Evolutionary conservation across 176 grass and related monocot genomes (phyloP).

Genomic region (Secale cereale): DNA sequence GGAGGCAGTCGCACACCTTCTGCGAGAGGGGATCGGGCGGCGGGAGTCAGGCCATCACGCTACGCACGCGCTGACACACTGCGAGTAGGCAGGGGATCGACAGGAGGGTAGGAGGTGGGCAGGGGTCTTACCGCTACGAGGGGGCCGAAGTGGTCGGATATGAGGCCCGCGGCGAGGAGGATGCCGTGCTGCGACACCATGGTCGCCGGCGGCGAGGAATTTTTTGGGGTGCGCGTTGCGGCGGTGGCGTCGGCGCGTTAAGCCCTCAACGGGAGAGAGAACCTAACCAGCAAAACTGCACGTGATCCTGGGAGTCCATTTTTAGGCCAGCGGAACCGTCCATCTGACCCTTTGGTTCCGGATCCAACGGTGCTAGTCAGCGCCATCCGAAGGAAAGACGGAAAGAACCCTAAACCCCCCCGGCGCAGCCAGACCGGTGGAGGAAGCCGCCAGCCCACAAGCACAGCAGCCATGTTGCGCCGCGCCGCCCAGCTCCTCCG

Average conservation of each 20-base stretch:
- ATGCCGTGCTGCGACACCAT: constrained; percentile 63
- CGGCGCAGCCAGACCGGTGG: background rate
- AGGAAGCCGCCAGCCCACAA: background rate
- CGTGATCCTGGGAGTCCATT: too few species aligned
- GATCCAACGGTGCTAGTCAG: too few species aligned
- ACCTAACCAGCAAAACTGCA: too few species aligned
- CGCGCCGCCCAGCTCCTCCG: constrained; percentile 41
- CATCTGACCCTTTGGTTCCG: too few species aligned
- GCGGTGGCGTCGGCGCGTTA: too few species aligned
- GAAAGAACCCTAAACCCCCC: constrained; percentile 10
- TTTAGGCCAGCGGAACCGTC: too few species aligned
- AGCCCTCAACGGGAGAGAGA: too few species aligned
- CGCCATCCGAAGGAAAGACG: background rate
- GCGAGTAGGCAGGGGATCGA: too few species aligned
- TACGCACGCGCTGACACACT: too few species aligned
- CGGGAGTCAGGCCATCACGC: background rate
- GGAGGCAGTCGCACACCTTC: constrained; percentile 79
- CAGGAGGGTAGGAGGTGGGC: background rate
- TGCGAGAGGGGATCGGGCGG: constrained; percentile 8
- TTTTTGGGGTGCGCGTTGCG: too few species aligned
- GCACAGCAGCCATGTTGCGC: constrained; percentile 56
- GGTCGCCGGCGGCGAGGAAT: background rate
- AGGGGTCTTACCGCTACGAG: constrained; percentile 51
- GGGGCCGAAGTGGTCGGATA: constrained; percentile 73
- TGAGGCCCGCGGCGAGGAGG: constrained; percentile 48